Base-by-base conservation (phyloP, 495 filamentous ascomycete species). In the Tuber brumale region DNA sequence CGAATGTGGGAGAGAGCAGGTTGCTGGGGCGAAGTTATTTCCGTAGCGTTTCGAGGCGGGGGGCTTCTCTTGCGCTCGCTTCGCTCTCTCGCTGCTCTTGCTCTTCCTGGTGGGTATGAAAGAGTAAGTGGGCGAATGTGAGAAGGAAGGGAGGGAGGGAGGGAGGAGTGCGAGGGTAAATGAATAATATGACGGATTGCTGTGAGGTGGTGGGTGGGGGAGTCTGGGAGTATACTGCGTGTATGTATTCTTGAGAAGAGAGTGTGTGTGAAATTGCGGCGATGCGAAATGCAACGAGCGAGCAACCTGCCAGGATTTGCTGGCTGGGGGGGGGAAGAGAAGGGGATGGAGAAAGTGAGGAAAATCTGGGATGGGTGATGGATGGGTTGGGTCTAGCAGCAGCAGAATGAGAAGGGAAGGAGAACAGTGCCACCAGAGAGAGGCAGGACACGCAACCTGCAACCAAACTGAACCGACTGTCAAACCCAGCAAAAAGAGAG, bases 401-500 rank as follows among this genome's bases (percentile, higher is more conserved):
- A 61, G 70, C 23, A 41, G 51, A 72, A 72, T 66, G 75, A 73
- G 72, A 79, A 75, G 69, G 72, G 75, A 41, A 73, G 70, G 61
- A 44, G 74, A 79, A 79, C 76, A 79, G 76, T 79, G 78, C 72
- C 78, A 79, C 78, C 78, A 48, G 41, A 16, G 9, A 45, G 77
- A 78, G 76, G 76, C 77, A 79, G 78, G 72, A 79, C 78, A 79
- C 78, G 78, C 78, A 79, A 71, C 77, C 70, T 37, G 70, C 46
- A 48, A 75, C 78, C 31, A 72, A 70, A 71, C 69, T 31, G 69
- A 75, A 70, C 69, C 44, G 72, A 75, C 41, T 42, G 41, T 6
- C 41, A 10, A 42, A 72, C 45, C 23, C 74, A 75, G 74, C 69
- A 71, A 31, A 61, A 66, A 3, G 12, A 66, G n/a, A 27, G 12